Evolutionary conservation across 768 basidiomycete species (phyloP).

Genomic region (Psilocybe subaeruginosa): DNA sequence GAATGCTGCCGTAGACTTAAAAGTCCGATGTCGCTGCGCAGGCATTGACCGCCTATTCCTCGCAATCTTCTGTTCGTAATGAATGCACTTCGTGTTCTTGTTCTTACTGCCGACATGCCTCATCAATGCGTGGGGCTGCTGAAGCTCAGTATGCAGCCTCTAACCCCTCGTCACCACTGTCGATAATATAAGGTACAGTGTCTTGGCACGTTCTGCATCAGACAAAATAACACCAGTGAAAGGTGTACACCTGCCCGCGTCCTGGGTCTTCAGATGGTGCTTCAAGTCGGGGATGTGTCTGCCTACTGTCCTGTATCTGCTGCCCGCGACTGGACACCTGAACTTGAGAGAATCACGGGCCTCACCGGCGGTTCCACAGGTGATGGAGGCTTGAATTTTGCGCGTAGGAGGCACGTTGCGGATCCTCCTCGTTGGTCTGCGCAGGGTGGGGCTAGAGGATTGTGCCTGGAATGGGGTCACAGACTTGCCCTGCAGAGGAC

Average conservation of each 20-base stretch:
- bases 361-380: not conserved
- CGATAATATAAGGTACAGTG: slow-evolving; percentile 29
- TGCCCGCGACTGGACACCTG: slow-evolving; percentile 43
- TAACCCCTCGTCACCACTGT: slow-evolving; percentile 31
- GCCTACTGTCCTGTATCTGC: slow-evolving; percentile 50
- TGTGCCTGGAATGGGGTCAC: slow-evolving; percentile 2
- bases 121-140: slow-evolving; percentile 48
- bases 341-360: slow-evolving; percentile 28
- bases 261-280: slow-evolving; percentile 60
- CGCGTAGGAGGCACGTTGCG: slow-evolving; percentile 42
- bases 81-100: slow-evolving; percentile 29
- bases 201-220: slow-evolving; percentile 16
- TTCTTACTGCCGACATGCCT: slow-evolving; percentile 41
- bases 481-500: not conserved
- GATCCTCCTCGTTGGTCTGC: slow-evolving; percentile 3
- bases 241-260: slow-evolving; percentile 36
- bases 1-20: too few relatives aligned
- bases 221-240: slow-evolving; percentile 42
- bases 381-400: slow-evolving; percentile 42
- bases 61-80: not conserved
- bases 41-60: not conserved
- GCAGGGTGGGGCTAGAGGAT: slow-evolving; percentile 3
- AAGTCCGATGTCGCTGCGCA: too few relatives aligned
- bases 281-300: slow-evolving; percentile 59
- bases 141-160: slow-evolving; percentile 44